Base-by-base conservation (phyloP, 1,284 basidiomycete species). In the Naganishia liquefaciens region DNA sequence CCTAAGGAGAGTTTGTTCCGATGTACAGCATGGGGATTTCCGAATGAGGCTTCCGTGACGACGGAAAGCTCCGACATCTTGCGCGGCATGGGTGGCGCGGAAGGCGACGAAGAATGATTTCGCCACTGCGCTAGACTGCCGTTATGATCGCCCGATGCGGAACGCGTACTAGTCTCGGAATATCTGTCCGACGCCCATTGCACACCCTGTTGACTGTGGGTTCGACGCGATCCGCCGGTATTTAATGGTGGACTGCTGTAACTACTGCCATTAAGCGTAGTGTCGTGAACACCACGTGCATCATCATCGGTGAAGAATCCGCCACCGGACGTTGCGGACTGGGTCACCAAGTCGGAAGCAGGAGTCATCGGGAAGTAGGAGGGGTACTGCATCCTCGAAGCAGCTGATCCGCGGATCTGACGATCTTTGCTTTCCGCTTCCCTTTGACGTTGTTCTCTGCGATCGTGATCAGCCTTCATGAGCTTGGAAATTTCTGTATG, bases 401-500 rank as follows among this genome's bases (percentile, higher is more conserved):
- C 42, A 66, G 68, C 58, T 69, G 66, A 61, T 50, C 46, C 60
- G 40, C 30, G 64, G n/a, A 21, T 53, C 58, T 46, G 53, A 63
- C 57, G 63, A 62, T 68, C 40, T 61, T 61, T 49, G 66, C 66
- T 30, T 62, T 64, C 30, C 69, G 67, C 39, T 66, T 70, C 86
- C 82, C 68, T 81, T 82, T 58, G 86, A 84, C 51, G 86, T 81
- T 77, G 87, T 83, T 73, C 71, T 23, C 75, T 73, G 40, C 75
- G 70, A 54, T 72, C 68, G 37, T 71, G 69, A 44, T 78, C 76
- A 2, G 80, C 78, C 70, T 85, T 87, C 72, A 97, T 93, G 30
- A 97, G 83, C 64, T 90, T 88, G 76, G 88, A 91, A 70, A 99
- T 88, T 68, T 88, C 87, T 21, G 85, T 83, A 73, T 95, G 90